Base-by-base conservation (phyloP, 371 early-diverging fungal genomes). In the Mortierella sp. region DNA sequence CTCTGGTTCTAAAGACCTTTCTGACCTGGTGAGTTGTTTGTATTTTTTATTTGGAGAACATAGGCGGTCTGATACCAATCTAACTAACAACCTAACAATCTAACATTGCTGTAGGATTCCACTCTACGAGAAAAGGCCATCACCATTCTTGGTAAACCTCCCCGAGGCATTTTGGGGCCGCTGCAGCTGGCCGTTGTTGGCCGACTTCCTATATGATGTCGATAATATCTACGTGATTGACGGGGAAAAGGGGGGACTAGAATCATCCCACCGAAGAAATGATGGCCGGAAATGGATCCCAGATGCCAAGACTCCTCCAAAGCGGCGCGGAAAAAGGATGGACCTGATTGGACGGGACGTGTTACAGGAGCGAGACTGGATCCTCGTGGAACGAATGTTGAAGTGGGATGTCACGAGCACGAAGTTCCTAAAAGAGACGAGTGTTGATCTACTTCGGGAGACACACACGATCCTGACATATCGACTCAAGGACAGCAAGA, bases 381-480 rank as follows among this genome's bases (percentile, higher is more conserved):
- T 77, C 1, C 54, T 77, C 19, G 70, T 58, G 12, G 66, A 76
- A 49, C 53, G 57, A 17, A 39, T 58, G 47, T 68, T 65, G 55
- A 63, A 70, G 2, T 73, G 66, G 73, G 73, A 73, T 63, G 67
- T 61, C 41, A 27, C 19, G 21, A 48, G 59, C 41, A 67, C 54
- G 44, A 66, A 63, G 51, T 45, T 37, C 50, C 45, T 73, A 29
- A 60, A 44, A 43, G 73, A 67, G 41, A 53, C 37, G 49, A 50
- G 63, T 59, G 40, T 28, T 67, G 50, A 55, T 59, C 7, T 51
- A 62, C 40, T 74, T 64, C 60, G 63, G 61, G 64, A 68, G 34
- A 63, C 64, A 12, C 67, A 67, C 24, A 51, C 60, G 46, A 73
- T 67, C 45, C 51, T 58, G 44, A 59, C 58, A 22, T 57, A 64